Base-by-base conservation (phyloP, 768 basidiomycete species). In the Pisolithus tinctorius region DNA sequence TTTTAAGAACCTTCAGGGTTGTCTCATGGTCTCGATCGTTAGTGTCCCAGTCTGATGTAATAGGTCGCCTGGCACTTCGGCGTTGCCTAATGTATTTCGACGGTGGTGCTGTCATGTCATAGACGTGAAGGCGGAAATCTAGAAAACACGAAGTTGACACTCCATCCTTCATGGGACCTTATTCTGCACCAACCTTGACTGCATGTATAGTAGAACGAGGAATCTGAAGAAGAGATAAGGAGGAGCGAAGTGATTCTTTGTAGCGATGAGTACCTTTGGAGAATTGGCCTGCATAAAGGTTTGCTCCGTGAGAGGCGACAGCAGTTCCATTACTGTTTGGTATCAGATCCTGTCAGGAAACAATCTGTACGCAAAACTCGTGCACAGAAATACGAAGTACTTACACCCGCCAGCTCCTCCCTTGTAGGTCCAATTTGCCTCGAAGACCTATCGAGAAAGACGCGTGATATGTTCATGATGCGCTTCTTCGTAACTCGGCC, bases 201-300 rank as follows among this genome's bases (percentile, higher is more conserved):
- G 59, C 93, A 95, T 4, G 93, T 93, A 65, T 96, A 97, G 65
- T 89, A 97, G 66, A 96, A 94, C 0, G 86, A 83, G 0, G 90
- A 87, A 62, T 93, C 91, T 88, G 44, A 46, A 39, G 29, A 48
- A 16, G 23, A 31, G 45, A 42, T 54, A 47, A 61, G 41, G 30
- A 11, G 29, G 25, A 45, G 37, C 9, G 30, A 47, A 54, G 14
- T 3, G 34, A 49, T 20, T 23, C 6, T 23, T 17, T 11, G 17
- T 48, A 34, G 34, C 44, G 42, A 38, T 23, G 23, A 38, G 49
- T 54, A 86, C 88, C 85, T 59, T 76, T 75, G 10, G 88, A 91
- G 65, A 82, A 94, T 64, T 92, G 90, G 0, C 87, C 93, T 4
- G 82, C 85, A 62, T 95, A 95, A 37, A 90, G 80, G 54, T 91